A percentile compares a stretch with the other conserved stretches of the same genome.
These are phyloP conservation scores for Pseudopyricularia javanii DNA, from an alignment of 2,329 filamentous ascomycete genomes.

Conservation along the genomic window DNA sequence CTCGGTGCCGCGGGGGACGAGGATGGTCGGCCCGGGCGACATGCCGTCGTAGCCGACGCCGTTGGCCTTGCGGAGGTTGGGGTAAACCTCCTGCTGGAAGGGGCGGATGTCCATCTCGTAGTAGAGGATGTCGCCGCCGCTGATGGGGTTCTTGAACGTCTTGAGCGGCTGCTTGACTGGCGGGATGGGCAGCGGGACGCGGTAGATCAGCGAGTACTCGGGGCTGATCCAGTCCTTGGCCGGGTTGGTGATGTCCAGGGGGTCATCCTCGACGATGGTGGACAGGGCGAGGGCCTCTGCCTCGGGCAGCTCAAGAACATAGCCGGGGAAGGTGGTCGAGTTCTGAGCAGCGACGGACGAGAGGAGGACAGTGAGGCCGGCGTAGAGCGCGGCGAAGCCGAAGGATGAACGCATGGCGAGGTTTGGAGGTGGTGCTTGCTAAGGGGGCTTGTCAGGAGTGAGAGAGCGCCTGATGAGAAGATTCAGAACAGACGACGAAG, in stretches of 20 bases:
- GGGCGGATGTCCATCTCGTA: constrained; percentile 21
- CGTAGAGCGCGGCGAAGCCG: constrained; percentile 1
- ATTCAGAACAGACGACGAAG: too few species aligned
- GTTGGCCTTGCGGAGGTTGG: constrained; percentile 16
- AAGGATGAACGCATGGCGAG: neutral
- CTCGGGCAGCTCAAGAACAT: neutral
- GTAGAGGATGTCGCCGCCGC: constrained; percentile 21
- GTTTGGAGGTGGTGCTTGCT: neutral
- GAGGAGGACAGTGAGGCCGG: neutral
- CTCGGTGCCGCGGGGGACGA: constrained; percentile 34
- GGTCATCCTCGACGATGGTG: constrained; percentile 5
- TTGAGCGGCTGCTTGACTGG: constrained; percentile 26
- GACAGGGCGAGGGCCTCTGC: neutral
- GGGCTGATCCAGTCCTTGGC: constrained; percentile 14
- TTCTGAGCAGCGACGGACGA: neutral
- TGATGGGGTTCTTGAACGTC: constrained; percentile 21
- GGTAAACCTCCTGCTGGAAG: constrained; percentile 22
- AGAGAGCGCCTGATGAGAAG: too few species aligned
- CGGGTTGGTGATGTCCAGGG: constrained; percentile 5
- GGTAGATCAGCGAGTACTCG: constrained; percentile 22
- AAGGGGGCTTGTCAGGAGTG: neutral
- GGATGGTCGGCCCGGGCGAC: constrained; percentile 39
- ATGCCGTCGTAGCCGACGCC: constrained; percentile 40
- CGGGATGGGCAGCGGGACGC: constrained; percentile 29
- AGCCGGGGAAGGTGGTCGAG: neutral